Base-by-base conservation (phyloP, 2,329 filamentous ascomycete species). In the Ustilaginoidea virens region DNA sequence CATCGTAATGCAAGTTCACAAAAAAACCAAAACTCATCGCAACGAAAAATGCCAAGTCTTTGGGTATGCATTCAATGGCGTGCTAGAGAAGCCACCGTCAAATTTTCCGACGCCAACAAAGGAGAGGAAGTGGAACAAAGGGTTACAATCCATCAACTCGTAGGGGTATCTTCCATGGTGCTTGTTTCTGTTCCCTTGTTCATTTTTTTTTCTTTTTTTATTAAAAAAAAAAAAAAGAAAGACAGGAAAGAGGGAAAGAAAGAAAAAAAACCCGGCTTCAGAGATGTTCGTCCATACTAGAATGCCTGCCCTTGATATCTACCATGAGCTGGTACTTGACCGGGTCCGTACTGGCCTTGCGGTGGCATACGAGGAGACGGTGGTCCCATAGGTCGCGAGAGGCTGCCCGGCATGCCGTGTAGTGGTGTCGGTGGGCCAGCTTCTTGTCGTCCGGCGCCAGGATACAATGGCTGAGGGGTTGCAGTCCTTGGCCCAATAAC, bases 221-320 rank as follows among this genome's bases (percentile, higher is more conserved):
- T 11, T 7, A 11, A 7, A 20, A 20, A 20, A 11, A 8, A 19
- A 13, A 17, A 18, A 12, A 10, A 9, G 25, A 29, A 20, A 23
- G 18, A 25, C 9, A 26, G n/a, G 11, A 18, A 22, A 28, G 11
- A 23, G 18, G 19, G 25, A 17, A n/a, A 27, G 13, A 14, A 23
- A 11, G 14, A 21, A 23, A 23, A 21, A 17, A 2, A 27, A 13
- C 16, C 12, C 16, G 17, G 15, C 15, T 11, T 17, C 16, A 25
- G 12, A 25, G 5, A 28, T 9, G 16, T 11, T 21, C 5, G 12
- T 22, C 27, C 9, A 4, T n/a, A 13, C 33, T 41, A 55, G 29
- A 53, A 53, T 10, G 49, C 49, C 28, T 55, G 52, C 8, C 53
- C 50, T 27, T 58, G 53, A 26, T 54, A 49, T 12, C 47, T 47